Percentiles rank a stretch among this genome's conserved stretches.
Conservation (phyloP, 495 filamentous ascomycete genomes). For the Evernia prunastri region DNA sequence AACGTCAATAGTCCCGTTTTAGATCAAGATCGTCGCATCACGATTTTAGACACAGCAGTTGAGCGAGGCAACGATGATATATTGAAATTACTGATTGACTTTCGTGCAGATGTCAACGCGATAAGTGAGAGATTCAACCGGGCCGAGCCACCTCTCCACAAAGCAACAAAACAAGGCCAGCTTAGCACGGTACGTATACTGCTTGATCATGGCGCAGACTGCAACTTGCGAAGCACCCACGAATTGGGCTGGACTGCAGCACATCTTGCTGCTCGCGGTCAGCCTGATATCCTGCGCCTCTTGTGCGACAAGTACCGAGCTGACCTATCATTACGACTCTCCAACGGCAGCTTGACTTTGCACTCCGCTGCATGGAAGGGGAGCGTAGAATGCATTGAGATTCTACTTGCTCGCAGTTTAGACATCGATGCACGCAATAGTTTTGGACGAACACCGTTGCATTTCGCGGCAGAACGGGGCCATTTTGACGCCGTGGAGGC, state of each 20-base stretch:
- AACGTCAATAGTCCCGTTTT: not conserved
- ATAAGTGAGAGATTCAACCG: not conserved
- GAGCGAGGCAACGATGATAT: not conserved
- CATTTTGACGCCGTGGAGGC: not conserved
- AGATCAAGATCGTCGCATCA: not conserved
- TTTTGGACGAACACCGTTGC: conserved; percentile 7
- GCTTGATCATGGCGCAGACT: not conserved
- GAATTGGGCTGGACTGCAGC: not conserved
- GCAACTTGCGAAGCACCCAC: not conserved
- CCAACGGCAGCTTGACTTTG: conserved; percentile 3
- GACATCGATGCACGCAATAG: conserved; percentile 31
- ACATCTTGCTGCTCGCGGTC: conserved; percentile 10
- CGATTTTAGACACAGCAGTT: not conserved
- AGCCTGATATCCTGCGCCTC: conserved; percentile 1
- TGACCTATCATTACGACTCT: not conserved
- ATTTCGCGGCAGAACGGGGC: conserved; percentile 19
- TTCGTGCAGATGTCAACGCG: not conserved
- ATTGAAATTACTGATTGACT: not conserved
- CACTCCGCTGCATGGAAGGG: conserved; percentile 1
- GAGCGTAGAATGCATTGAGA: not conserved
- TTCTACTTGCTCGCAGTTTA: conserved; percentile 33
- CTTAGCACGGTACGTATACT: not conserved
- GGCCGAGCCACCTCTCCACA: not conserved
- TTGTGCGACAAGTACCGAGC: not conserved
- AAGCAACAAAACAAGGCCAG: not conserved